Base-by-base conservation (phyloP, 768 basidiomycete species). In the Dioszegia crocea region DNA sequence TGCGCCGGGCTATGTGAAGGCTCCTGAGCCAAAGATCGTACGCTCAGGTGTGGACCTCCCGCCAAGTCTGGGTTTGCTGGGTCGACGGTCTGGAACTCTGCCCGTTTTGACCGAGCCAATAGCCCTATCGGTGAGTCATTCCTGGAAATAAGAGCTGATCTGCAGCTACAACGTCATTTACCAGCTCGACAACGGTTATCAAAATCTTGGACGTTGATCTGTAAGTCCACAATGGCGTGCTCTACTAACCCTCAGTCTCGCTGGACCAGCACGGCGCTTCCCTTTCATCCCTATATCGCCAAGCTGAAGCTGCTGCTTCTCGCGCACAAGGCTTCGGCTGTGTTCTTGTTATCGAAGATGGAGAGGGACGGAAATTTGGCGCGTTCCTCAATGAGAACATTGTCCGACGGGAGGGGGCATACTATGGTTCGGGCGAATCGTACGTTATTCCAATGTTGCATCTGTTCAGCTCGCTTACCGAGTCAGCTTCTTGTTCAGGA, bases 241-340 rank as follows among this genome's bases (percentile, higher is more conserved):
- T n/a, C 27, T 27, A 19, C 9, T 19, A 12, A 17, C 40, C 27
- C 16, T 6, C 43, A 76, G 75, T 74, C 78, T 92, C 90, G 16
- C 81, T 96, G 17, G 94, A 98, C 70, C 92, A 96, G 68, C 88
- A 98, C 65, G 94, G 94, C 0, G 91, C 93, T 44, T 93, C 91
- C 12, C 81, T 97, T 14, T 85, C 87, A 44, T 96, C 94, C 0
- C 82, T 97, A 4, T 97, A 96, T 74, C 68, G 67, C 14, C 66
- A 69, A 9, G 68, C 78, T 40, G 67, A 71, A 12, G 60, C 51
- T 38, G 71, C 66, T 39, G 69, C 66, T 17, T 52, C 63, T 16
- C 50, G 57, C 5, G 59, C 68, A 33, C 55, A 60, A 12, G 64
- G 49, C 0, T 33, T 60, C 29, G 65, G 77, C 71, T 30, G 79